Percentiles rank a stretch among this genome's conserved stretches.
These are phyloP conservation scores for Euphorbia lathyris DNA, from an alignment of 345 rosid genomes.

Conservation along the genomic window DNA sequence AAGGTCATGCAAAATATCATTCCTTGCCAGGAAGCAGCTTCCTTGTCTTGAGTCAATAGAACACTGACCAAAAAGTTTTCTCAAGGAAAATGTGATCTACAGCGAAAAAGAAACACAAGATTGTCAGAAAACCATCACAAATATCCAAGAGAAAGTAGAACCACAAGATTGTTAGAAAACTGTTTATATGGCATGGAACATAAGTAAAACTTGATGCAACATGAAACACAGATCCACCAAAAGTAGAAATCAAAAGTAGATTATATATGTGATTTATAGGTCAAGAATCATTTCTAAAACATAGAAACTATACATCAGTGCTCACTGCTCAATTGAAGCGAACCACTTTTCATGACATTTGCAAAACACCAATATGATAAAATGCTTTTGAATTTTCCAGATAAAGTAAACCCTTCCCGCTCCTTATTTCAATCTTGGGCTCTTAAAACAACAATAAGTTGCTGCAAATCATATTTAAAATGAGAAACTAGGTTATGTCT, in stretches of 20 bases:
- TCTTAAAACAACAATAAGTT: not conserved
- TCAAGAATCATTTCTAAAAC: too few species aligned
- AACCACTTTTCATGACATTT: too few species aligned
- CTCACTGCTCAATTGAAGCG: too few species aligned
- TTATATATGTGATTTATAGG: not conserved
- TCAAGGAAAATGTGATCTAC: constrained; percentile 18
- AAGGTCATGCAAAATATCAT: constrained; percentile 52
- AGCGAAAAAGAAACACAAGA: constrained; percentile 40
- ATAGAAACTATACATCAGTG: too few species aligned
- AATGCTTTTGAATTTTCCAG: too few species aligned
- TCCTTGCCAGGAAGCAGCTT: constrained; percentile 42
- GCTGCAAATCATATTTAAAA: not conserved
- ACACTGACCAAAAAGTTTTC: constrained; percentile 27
- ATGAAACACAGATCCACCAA: not conserved
- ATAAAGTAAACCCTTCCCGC: too few species aligned
- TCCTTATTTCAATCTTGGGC: too few species aligned
- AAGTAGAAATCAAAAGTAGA: not conserved
- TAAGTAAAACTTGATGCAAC: not conserved
- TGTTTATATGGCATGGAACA: too few species aligned
- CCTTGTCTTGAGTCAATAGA: constrained; percentile 31
- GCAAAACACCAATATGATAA: too few species aligned
- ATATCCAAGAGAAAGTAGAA: not conserved
- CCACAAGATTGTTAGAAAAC: too few species aligned
- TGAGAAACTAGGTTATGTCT: not conserved
- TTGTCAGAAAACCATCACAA: constrained; percentile 24